Conservation (phyloP, 176 grass and related monocot genomes). For the Rhipidocladum racemiflorum region DNA sequence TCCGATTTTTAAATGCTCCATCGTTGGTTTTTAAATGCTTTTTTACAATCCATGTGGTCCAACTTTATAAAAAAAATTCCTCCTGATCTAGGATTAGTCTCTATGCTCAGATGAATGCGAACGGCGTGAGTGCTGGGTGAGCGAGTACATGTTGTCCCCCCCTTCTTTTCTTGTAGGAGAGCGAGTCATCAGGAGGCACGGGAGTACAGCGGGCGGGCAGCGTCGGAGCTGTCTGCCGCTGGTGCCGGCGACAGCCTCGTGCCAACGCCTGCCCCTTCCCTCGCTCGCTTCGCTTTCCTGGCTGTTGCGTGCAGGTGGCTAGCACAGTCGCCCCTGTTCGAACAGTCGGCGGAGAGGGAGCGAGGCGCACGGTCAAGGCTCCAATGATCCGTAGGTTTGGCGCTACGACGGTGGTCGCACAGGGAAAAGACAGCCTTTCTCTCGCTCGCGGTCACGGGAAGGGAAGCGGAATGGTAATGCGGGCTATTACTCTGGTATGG, state of each 20-base stretch:
- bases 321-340: background rate
- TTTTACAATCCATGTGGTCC: too few relatives aligned
- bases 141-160: too few relatives aligned
- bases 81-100: too few relatives aligned
- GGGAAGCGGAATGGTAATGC: background rate
- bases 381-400: constrained; percentile 21
- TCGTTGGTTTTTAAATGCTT: too few relatives aligned
- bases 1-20: too few relatives aligned
- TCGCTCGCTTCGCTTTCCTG: background rate
- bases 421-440: background rate
- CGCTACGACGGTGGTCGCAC: constrained; percentile 19
- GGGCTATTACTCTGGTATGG: background rate
- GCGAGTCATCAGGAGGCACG: background rate
- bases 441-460: background rate
- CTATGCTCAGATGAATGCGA: too few relatives aligned
- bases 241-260: constrained; percentile 15
- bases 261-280: background rate
- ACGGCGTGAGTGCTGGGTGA: too few relatives aligned
- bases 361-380: background rate
- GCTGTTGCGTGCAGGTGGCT: background rate
- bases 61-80: too few relatives aligned
- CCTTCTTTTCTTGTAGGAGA: background rate
- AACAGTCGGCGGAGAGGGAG: background rate
- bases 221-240: constrained; percentile 10
- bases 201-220: background rate